phyloP scores from a whole-genome alignment of 208 protist genomes.

The Wallacemonas sp. region DNA sequence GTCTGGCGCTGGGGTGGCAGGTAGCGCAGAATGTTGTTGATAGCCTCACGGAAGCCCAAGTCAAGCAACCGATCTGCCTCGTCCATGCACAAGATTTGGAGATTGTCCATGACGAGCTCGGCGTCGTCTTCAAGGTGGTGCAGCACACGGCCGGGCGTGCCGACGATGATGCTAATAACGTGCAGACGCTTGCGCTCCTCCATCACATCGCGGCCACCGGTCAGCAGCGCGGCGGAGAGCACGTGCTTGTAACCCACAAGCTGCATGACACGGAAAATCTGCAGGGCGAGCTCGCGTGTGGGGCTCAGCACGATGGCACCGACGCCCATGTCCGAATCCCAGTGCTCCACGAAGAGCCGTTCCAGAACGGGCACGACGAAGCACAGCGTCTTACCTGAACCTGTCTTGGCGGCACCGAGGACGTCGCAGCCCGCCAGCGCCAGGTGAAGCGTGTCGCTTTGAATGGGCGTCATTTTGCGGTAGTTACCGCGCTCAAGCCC shows the following conservation, averaged over 20 bases:
- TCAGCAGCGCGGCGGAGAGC: slow-evolving; percentile 96
- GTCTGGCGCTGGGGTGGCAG: slow-evolving; percentile 94
- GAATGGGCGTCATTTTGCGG: slow-evolving; percentile 96
- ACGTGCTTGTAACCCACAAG: slow-evolving; percentile 93
- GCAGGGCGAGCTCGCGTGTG: slow-evolving; percentile 97
- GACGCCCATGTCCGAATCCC: slow-evolving; percentile 92
- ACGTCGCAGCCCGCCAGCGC: slow-evolving; percentile 96
- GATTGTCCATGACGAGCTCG: slow-evolving; percentile 88
- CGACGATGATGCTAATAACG: slow-evolving; percentile 98
- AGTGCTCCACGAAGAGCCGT: slow-evolving; percentile 88
- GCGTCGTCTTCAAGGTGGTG: slow-evolving; percentile 98
- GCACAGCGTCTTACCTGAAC: slow-evolving; percentile 98
- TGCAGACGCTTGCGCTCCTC: slow-evolving; percentile 93
- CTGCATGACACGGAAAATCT: slow-evolving; percentile 99
- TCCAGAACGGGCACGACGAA: slow-evolving; percentile 98
- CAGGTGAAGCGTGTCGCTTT: slow-evolving; percentile 94
- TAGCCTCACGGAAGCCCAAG: slow-evolving; percentile 95
- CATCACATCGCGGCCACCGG: slow-evolving; percentile 97
- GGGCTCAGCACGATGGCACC: slow-evolving; percentile 98
- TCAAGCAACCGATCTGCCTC: slow-evolving; percentile 99
- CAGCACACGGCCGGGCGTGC: slow-evolving; percentile 98
- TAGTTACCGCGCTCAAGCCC: slow-evolving; percentile 93
- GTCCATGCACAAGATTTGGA: slow-evolving; percentile 98
- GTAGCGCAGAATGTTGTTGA: slow-evolving; percentile 95
- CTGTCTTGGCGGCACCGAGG: slow-evolving; percentile 98